phyloP scores from a whole-genome alignment of 768 basidiomycete genomes.

The Amanita rimosa region DNA sequence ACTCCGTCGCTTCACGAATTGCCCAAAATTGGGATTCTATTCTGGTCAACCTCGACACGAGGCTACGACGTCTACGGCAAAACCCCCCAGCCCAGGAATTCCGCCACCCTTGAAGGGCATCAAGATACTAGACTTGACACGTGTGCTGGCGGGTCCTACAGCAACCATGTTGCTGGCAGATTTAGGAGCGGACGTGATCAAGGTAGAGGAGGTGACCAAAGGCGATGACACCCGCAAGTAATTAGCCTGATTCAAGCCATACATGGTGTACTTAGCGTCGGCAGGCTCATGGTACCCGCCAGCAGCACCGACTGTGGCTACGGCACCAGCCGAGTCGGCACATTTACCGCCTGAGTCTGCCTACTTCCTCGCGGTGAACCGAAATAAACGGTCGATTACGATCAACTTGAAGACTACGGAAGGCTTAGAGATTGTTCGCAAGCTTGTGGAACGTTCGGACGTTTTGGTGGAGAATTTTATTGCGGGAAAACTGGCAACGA shows the following conservation, averaged over 20 bases:
- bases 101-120: slow-evolving; percentile 72
- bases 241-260: slow-evolving; percentile 1
- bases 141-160: slow-evolving; percentile 86
- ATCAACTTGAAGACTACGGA: slow-evolving; percentile 77
- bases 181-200: slow-evolving; percentile 87
- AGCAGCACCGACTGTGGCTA: slow-evolving; percentile 35
- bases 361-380: slow-evolving; percentile 82
- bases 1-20: neutral
- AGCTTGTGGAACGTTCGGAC: slow-evolving; percentile 65
- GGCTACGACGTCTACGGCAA: neutral
- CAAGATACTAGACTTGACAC: slow-evolving; percentile 79
- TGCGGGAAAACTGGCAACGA: slow-evolving; percentile 70
- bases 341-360: slow-evolving; percentile 85
- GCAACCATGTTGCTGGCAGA: slow-evolving; percentile 93
- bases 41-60: neutral
- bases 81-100: slow-evolving; percentile 30
- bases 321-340: slow-evolving; percentile 38
- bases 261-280: neutral
- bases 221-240: slow-evolving; percentile 85
- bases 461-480: slow-evolving; percentile 87
- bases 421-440: slow-evolving; percentile 65
- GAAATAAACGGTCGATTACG: slow-evolving; percentile 84
- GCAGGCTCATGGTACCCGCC: slow-evolving; percentile 60
- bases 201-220: slow-evolving; percentile 68
- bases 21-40: neutral